Base-by-base conservation (phyloP, 257 asterid genomes). In the Nicotiana obtusifolia region DNA sequence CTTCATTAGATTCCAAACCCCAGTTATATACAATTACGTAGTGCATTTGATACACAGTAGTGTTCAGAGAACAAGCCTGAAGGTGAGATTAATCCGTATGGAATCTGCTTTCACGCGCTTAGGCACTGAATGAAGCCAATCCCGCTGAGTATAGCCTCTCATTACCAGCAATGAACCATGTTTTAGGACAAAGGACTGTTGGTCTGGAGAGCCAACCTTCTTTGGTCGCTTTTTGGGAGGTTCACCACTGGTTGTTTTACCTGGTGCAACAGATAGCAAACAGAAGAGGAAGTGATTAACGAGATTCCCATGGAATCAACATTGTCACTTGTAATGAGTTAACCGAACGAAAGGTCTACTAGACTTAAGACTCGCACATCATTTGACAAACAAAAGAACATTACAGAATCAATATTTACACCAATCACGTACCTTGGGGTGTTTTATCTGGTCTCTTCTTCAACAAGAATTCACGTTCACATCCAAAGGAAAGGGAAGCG, bases 101-200 rank as follows among this genome's bases (percentile, higher is more conserved):
- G 94, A 88, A 47, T 84, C 91, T 1, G 97, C 98, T 88, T 94
- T 95, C 13, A 65, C 91, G 4, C 98, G 99, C 84, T 92, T 95
- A 49, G 99, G 99, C 77, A 95, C 97, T 2, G 99, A 92, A 82
- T 95, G 99, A 60, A 94, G 86, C 98, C 99, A 95, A 84, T 95
- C 97, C 56, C 97, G 87, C 84, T 95, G 99, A 16, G 96, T 91
- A 84, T 90, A 87, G 83, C 98, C 97, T 84, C 91, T 89, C 99
- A 93, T 95, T 62, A 95, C 95, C 87, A 95, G 88, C 66, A 95
- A 89, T 0, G 98, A 93, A 5, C 98, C 99, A 65, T 95, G 98
- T 85, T 95, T 95, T 68, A 95, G 68, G 6, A 86, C 73, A 77
- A 92, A 95, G 0, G 84, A 15, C 80, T 92, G 94, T 64, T 90